Evolutionary conservation across 306 rosid genomes (phyloP).

Genomic region (Corylus heterophylla): DNA sequence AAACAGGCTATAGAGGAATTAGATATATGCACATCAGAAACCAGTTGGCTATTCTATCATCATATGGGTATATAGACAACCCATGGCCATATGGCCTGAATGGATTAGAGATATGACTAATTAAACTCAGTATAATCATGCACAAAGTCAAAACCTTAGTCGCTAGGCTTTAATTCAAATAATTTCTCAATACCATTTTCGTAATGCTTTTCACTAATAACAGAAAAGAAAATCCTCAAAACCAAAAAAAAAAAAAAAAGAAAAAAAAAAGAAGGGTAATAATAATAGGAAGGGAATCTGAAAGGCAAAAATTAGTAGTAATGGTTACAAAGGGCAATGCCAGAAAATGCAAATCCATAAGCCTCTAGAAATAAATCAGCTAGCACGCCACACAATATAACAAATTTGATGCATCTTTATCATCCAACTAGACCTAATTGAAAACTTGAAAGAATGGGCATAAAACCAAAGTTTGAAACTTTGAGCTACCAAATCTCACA

Average conservation of each 20-base stretch:
- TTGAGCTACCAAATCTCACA: constrained; percentile 23
- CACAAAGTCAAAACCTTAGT: not conserved
- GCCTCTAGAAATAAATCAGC: not conserved
- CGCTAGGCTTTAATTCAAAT: not conserved
- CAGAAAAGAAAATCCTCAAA: not conserved
- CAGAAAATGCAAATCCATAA: not conserved
- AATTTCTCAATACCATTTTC: too few species aligned
- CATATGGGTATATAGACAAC: not conserved
- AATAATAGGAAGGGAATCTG: not conserved
- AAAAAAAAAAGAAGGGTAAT: too few species aligned
- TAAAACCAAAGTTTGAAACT: not conserved
- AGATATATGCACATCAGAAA: not conserved
- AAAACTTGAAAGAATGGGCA: not conserved
- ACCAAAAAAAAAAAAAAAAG: not conserved
- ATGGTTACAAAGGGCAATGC: not conserved
- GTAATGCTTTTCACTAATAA: not conserved
- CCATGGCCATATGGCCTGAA: constrained; percentile 1
- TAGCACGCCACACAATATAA: not conserved
- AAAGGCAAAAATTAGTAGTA: not conserved
- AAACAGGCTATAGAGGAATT: not conserved
- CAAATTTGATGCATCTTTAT: not conserved
- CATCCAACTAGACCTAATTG: not conserved
- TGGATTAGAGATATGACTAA: not conserved
- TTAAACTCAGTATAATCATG: not conserved
- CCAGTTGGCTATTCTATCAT: not conserved